These are phyloP conservation scores for Aspergillus sojae DNA, from an alignment of 2,329 filamentous ascomycete species.

Conservation along the genomic window DNA sequence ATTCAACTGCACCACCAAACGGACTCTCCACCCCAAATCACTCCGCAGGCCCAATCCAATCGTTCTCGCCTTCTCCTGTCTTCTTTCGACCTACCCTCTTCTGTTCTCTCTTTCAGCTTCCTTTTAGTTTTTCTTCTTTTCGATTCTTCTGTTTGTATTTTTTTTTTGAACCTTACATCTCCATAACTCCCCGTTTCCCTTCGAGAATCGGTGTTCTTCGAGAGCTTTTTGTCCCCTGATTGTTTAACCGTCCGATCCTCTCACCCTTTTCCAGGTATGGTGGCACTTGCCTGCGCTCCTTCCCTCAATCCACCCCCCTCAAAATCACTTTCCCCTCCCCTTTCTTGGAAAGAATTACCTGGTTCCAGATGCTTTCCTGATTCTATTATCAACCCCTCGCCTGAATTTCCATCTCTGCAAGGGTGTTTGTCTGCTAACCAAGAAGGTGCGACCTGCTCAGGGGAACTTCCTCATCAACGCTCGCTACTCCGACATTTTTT, in stretches of 20 bases:
- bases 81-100: constrained; percentile 22
- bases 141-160: constrained; percentile 10
- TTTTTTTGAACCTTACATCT: constrained; percentile 19
- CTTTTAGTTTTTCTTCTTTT: constrained; percentile 22
- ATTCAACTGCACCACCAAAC: constrained; percentile 25
- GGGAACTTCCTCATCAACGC: constrained; percentile 32
- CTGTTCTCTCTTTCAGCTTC: constrained; percentile 29
- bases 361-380: constrained; percentile 3
- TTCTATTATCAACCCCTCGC: constrained; percentile 14
- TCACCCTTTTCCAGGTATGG: constrained; percentile 22
- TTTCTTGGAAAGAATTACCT: constrained; percentile 13
- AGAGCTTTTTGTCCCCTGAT: constrained; percentile 8
- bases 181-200: constrained; percentile 2
- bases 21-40: constrained; percentile 23
- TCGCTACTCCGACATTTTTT: constrained; percentile 20
- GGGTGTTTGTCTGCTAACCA: constrained; percentile 24
- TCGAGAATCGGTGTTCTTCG: constrained; percentile 13
- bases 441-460: constrained; percentile 27
- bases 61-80: constrained; percentile 23
- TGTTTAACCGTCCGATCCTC: constrained; percentile 13
- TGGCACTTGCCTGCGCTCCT: constrained; percentile 7
- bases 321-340: constrained; percentile 9
- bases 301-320: not conserved
- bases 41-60: constrained; percentile 28
- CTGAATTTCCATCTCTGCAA: constrained; percentile 19